Evolutionary conservation across 495 filamentous ascomycete genomes (phyloP), one percentile per base, ranked within the genome.

Genomic region (Xylaria longipes): DNA sequence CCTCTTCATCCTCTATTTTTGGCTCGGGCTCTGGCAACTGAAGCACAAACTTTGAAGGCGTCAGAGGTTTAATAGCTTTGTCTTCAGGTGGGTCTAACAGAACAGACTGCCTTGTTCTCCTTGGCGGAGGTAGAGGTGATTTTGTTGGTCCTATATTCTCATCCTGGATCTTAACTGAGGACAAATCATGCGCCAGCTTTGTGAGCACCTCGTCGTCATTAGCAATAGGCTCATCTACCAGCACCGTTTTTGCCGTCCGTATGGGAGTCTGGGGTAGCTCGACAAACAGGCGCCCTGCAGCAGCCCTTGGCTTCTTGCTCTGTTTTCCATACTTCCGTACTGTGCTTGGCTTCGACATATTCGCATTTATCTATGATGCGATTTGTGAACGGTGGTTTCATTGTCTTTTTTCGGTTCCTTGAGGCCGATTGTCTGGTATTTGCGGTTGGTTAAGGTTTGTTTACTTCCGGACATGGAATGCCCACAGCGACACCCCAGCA

Each of bases 301-400:
- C 20, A 45, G 52, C 17, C 15, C 20, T 35, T 48, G 78, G 76
- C 33, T 80, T 82, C 41, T 72, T 82, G 37, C 68, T 71, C 37
- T 78, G 76, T 64, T 81, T 84, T 50, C 84, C 84, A 73, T 86
- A 85, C 76, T 80, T 83, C 9, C 84, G 80, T 17, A 79, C 62
- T 37, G 77, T 78, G 8, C 74, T 72, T 52, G 78, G 71, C 37
- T 76, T 78, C 31, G 81, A 68, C 81, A 84, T 82, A 20, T 67
- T 75, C 22, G 9, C 56, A 35, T 31, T 35, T 52, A 5, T 62
- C 7, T 43, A 27, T 57, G 9, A 11, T 14, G 15, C 6, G 17
- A 45, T 29, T 56, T 22, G 45, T 56, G 15, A 31, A 45, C 5
- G 33, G 15, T 52, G 37, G 15, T 7, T 9, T 64, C 22, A 63